A percentile compares a stretch with the other conserved stretches of the same genome.
Evolutionary conservation across 2,329 filamentous ascomycete species (phyloP).

Genomic region (Fusarium scirpi): DNA sequence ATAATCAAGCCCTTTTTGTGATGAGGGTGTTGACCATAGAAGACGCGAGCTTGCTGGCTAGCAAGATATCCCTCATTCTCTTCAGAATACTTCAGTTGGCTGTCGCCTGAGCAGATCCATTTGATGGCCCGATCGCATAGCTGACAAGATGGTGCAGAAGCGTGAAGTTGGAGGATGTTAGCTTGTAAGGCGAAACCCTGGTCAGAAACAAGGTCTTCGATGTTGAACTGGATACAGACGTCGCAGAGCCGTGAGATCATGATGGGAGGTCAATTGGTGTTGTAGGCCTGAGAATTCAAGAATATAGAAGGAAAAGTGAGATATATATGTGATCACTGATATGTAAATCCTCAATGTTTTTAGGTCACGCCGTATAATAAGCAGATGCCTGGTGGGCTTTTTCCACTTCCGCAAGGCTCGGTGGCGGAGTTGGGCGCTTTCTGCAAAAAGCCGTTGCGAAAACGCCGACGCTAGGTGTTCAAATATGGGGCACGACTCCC

Average conservation of each 20-base stretch:
- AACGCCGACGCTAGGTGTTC: not conserved
- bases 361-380: not conserved
- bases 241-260: not conserved
- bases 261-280: not conserved
- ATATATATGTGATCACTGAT: no score
- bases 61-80: not conserved
- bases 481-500: not conserved
- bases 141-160: not conserved
- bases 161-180: not conserved
- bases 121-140: no score
- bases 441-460: not conserved
- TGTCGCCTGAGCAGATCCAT: not conserved
- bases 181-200: not conserved
- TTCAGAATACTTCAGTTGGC: accelerated
- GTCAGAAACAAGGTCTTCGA: not conserved
- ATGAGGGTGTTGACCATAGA: not conserved
- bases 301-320: no score
- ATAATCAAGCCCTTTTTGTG: not conserved
- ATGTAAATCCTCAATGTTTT: not conserved
- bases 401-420: not conserved
- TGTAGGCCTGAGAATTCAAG: accelerated
- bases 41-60: not conserved
- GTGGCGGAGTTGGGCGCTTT: not conserved
- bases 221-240: not conserved
- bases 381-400: not conserved